Base-by-base conservation (phyloP, 495 filamentous ascomycete species). In the Aspergillus incahuasiensis region DNA sequence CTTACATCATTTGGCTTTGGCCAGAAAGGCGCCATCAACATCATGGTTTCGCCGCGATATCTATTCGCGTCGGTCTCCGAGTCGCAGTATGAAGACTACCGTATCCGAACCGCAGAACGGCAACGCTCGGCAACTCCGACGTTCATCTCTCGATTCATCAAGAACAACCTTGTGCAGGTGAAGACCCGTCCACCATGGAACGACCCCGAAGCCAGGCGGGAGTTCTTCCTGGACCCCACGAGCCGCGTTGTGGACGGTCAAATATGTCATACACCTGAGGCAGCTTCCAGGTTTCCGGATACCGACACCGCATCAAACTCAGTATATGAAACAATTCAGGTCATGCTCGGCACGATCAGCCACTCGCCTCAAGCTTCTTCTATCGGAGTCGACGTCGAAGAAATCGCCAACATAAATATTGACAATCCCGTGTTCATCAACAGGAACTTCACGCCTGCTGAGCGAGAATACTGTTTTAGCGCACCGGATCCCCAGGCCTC, bases 1-100 rank as follows among this genome's bases (percentile, higher is more conserved):
- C 85, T 97, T 53, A 99, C 95, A 11, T 99, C 94, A 1, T 99
- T 99, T 73, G 94, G 94, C 70, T 99, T 99, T 77, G 94, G 94
- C 55, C 94, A 99, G 73, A 97, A 97, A 81, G 94, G 94, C 61
- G 91, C 95, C 41, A 91, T 97, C 74, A 91, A 84, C 41, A 89
- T 99, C 66, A 91, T 90, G 73, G 87, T 97, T 39, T 91, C 97
- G 67, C 88, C 94, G 53, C 91, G 84, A 69, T 97, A 97, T 70
- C 85, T 99, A 48, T 97, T 87, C 64, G 94, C 94, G 19, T 85
- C 88, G 22, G 86, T 99, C 39, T 90, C 59, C 12, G 11, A 28
- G 0, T 18, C 46, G 0, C n/a, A 0, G 2, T 60, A 54, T 30
- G 46, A 58, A 16, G 21, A 50, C 12, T 65, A 97, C 70, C 81